Base-by-base conservation (phyloP, 805 yeast species). In the Candida boidinii region DNA sequence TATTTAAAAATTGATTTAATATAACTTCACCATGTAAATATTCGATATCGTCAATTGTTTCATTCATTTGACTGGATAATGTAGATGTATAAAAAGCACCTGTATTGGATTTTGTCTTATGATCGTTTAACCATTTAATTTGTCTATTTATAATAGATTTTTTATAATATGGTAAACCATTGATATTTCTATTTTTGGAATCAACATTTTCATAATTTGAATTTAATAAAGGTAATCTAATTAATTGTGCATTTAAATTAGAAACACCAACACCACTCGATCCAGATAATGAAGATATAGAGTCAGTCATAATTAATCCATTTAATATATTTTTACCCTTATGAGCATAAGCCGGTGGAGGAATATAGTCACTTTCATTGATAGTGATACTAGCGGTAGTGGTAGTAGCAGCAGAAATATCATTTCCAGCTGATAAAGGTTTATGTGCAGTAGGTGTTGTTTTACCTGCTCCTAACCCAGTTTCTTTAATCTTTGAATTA, bases 1-100 rank as follows among this genome's bases (percentile, higher is more conserved):
- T 57, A 39, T 63, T 62, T 28, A 70, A 41, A 23, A 66, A 62
- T 28, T 61, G 61, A 42, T 69, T 69, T 15, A 66, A 40, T 20
- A 64, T 64, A 19, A 70, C 68, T 7, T 65, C 54, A 26, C 73
- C 72, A 38, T 72, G 78, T 6, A 60, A 39, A 40, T 67, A 66
- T 39, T 71, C 76, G 22, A 70, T 46, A 39, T 68, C 72, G 35
- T 54, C 64, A 16, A 71, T 51, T 20, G 62, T 53, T 40, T 61
- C 46, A 50, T 51, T 46, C 28, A 49, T 34, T 14, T 40, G 39
- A 7, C 35, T 28, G 7, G 58, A 47, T 24, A 53, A 53, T 32
- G 44, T 42, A 1, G 58, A 49, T 53, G 27, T 54, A 51, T 46
- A 43, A 3, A 49, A 36, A 23, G 37, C 32, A 6, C 55, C 28